Percentiles rank a stretch among this genome's conserved stretches.
Conservation (phyloP, 2,329 filamentous ascomycete species). For the Fusarium devonianum region DNA sequence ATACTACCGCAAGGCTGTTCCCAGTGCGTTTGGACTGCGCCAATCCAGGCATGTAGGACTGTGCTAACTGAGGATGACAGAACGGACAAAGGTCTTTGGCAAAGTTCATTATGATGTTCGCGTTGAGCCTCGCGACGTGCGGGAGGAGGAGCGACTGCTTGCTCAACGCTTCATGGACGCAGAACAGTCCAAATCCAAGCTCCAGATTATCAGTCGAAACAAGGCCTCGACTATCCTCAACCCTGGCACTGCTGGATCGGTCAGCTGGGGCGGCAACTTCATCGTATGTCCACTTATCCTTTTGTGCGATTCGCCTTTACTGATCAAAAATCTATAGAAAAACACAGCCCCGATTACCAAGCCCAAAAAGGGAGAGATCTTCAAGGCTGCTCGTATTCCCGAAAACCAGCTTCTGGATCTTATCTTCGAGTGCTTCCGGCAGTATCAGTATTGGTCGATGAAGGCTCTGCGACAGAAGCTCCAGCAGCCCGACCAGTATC, state of each 20-base stretch:
- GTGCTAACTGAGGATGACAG: constrained; percentile 53
- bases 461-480: constrained; percentile 79
- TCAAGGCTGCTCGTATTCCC: constrained; percentile 87
- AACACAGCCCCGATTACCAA: constrained; percentile 57
- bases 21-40: constrained; percentile 62
- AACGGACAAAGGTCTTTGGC: constrained; percentile 79
- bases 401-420: constrained; percentile 87
- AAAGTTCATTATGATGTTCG: constrained; percentile 79
- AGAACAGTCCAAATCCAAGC: constrained; percentile 57
- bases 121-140: constrained; percentile 75
- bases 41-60: neutral
- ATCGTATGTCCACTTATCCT: constrained; percentile 60
- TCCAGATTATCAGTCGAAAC: constrained; percentile 58
- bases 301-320: constrained; percentile 7
- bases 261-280: constrained; percentile 55
- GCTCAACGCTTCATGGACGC: constrained; percentile 62
- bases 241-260: constrained; percentile 54
- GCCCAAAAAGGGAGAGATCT: constrained; percentile 71
- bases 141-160: constrained; percentile 71
- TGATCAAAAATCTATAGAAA: constrained; percentile 56
- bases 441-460: constrained; percentile 94
- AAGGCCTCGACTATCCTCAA: constrained; percentile 63
- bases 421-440: constrained; percentile 82
- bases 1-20: constrained; percentile 75
- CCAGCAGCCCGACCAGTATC: constrained; percentile 90